Percentiles rank a stretch among this genome's conserved stretches.
phyloP scores from a whole-genome alignment of 306 rosid genomes.

The Pterocarpus santalinus region DNA sequence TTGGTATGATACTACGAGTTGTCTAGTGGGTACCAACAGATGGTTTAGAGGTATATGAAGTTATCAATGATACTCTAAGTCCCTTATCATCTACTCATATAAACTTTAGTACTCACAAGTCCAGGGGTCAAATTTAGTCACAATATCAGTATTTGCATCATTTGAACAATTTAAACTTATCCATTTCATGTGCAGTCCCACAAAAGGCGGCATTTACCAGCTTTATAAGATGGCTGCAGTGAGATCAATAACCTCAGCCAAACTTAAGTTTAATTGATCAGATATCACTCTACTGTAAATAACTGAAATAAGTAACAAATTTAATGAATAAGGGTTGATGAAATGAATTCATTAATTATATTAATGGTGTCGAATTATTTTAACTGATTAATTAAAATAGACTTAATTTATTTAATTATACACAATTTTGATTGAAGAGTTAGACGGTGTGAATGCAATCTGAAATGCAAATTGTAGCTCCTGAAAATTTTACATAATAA shows the following conservation, averaged over 20 bases:
- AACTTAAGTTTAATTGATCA: not conserved
- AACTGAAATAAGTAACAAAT: not conserved
- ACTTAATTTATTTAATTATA: not conserved
- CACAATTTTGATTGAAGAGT: slow-evolving; percentile 7
- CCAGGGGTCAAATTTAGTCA: not conserved
- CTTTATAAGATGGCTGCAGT: not conserved
- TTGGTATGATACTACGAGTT: too few relatives aligned
- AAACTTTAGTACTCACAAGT: not conserved
- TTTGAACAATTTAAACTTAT: not conserved
- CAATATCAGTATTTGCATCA: not conserved
- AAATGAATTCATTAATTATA: not conserved
- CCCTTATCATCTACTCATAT: not conserved
- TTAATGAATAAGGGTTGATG: not conserved
- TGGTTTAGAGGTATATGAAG: not conserved
- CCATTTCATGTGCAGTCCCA: not conserved
- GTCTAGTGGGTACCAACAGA: too few relatives aligned
- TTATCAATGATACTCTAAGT: not conserved
- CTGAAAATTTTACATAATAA: slow-evolving; percentile 6
- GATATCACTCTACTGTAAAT: not conserved
- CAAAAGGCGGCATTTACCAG: not conserved
- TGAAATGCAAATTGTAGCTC: not conserved
- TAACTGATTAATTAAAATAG: not conserved
- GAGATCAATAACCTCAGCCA: not conserved
- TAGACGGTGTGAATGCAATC: slow-evolving; percentile 2
- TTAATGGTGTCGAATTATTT: not conserved